Evolutionary conservation across 768 basidiomycete species (phyloP).

Genomic region (Auricularia cornea): DNA sequence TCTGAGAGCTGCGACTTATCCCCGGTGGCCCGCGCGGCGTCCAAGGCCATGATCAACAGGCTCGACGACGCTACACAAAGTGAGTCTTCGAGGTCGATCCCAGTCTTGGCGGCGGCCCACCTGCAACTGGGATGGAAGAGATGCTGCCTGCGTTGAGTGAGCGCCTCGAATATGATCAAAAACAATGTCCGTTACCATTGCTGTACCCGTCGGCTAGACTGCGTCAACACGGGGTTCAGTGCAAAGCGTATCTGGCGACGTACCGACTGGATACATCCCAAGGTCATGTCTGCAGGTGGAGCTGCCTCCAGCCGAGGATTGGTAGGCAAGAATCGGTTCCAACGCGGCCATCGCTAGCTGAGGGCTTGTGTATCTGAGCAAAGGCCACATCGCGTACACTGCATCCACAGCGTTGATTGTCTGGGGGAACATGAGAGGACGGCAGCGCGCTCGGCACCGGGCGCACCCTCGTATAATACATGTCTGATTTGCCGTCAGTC

Average conservation of each 20-base stretch:
- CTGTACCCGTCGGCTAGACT: no score
- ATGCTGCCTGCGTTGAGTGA: no score
- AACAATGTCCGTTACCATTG: no score
- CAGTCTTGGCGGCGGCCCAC: constrained; percentile 26
- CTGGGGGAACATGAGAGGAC: background rate
- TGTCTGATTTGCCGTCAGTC: background rate
- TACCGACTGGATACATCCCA: no score
- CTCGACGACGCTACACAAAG: background rate
- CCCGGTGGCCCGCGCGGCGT: constrained; percentile 45
- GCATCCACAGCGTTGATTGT: background rate
- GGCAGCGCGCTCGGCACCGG: background rate
- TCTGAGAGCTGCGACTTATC: constrained; percentile 41
- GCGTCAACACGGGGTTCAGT: no score
- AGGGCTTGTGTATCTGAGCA: background rate
- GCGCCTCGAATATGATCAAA: no score
- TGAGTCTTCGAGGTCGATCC: constrained; percentile 36
- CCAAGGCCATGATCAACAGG: constrained; percentile 63
- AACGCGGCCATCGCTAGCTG: background rate
- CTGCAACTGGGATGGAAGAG: no score
- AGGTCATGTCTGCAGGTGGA: background rate
- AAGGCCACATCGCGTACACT: background rate
- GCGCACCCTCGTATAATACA: background rate
- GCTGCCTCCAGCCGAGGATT: background rate
- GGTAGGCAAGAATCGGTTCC: background rate
- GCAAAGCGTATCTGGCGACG: no score